Evolutionary conservation across 1,284 basidiomycete genomes (phyloP), one percentile per base, ranked within the genome.

Genomic region (Caloboletus firmus): DNA sequence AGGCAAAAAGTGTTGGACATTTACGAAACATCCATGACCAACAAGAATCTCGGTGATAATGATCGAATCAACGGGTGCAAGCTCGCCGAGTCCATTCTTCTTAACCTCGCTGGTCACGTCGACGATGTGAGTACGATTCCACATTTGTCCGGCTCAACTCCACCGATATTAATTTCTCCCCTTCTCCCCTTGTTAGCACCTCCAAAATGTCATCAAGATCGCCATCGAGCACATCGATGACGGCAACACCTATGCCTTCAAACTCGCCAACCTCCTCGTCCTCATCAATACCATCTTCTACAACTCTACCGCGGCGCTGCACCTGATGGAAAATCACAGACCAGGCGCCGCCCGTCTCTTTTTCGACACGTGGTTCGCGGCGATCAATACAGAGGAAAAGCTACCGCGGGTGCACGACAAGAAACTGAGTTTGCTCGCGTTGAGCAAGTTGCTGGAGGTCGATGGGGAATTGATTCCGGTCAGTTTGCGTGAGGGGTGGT

Each of bases 331-430:
- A 66, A 70, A 63, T 20, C 74, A 78, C 62, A 78, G 78, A 17
- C 74, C 83, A 3, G 85, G 84, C 5, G 71, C 76, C 15, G 81
- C 86, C 1, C 82, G 83, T 40, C 63, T 71, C 17, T 91, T 95
- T 77, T 93, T 96, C 66, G 83, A 90, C 62, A 78, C 78, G 58
- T 93, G 91, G 87, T 91, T 92, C 63, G 79, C 72, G 9, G 81
- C 83, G 15, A 88, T 93, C 68, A 83, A 82, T 53, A 73, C 75
- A 45, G 77, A 84, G 22, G 74, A 77, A 30, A 80, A 79, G 46
- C 78, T 94, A 42, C 89, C 89, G 4, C 81, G 92, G n/a, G 91
- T 95, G 36, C 92, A 96, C 69, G 93, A 95, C 72, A 93, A 93
- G 80, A 94, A 91, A 71, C 76, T 96, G 53, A 84, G 83, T 57